These are phyloP conservation scores for Globisporangium paroecandrum DNA, from an alignment of 352 stramenopile genomes.

Conservation along the genomic window DNA sequence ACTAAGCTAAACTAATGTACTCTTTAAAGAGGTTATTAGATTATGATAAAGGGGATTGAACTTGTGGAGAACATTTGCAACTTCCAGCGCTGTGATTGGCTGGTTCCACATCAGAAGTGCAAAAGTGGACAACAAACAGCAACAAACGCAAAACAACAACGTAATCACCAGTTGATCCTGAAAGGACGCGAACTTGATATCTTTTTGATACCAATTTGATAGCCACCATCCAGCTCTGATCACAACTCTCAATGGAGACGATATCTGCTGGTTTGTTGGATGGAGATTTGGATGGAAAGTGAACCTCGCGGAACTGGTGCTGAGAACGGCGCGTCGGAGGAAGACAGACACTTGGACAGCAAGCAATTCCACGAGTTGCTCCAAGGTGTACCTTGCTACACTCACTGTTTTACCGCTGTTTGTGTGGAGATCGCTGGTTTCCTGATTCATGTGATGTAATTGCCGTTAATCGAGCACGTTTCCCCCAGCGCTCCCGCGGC, in stretches of 20 bases:
- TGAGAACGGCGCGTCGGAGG: too few relatives aligned
- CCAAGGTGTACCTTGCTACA: too few relatives aligned
- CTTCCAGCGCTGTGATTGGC: conserved; percentile 5
- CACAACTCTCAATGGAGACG: background rate
- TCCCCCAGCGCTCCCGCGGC: background rate
- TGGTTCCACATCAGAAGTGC: background rate
- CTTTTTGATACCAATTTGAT: background rate
- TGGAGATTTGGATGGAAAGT: too few relatives aligned
- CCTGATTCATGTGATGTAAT: background rate
- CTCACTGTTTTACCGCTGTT: too few relatives aligned
- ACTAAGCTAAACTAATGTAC: background rate
- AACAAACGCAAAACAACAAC: background rate
- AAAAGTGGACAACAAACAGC: background rate
- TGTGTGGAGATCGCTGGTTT: background rate
- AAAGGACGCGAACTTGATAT: background rate
- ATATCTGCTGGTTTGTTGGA: too few relatives aligned
- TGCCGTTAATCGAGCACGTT: too few relatives aligned
- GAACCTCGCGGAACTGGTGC: too few relatives aligned
- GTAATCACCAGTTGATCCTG: conserved; percentile 3
- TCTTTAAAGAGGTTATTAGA: background rate
- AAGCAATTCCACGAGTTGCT: too few relatives aligned
- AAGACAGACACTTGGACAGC: too few relatives aligned
- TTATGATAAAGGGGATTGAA: background rate
- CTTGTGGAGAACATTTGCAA: background rate
- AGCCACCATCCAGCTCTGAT: background rate